Base-by-base conservation (phyloP, 495 filamentous ascomycete genomes). In the Pyrenula aspistea region DNA sequence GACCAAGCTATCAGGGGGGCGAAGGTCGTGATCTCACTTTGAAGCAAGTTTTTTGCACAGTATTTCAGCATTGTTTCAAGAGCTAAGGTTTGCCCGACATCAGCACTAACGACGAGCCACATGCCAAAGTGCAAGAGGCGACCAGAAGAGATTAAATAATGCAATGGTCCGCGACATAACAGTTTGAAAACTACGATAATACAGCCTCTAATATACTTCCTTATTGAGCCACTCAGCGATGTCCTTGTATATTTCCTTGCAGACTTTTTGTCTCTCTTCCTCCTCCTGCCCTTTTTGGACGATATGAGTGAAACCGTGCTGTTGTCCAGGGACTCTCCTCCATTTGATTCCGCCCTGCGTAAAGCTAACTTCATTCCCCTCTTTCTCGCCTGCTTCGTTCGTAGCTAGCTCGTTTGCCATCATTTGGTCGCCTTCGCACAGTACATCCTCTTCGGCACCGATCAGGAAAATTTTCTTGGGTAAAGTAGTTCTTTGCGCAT, bases 291-390 rank as follows among this genome's bases (percentile, higher is more conserved):
- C 22, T 19, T 52, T 24, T 52, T 52, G 4, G 10, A 42, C 22
- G 50, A 52, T 20, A 52, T 52, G 50, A 52, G 50, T 52, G 19
- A 52, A 52, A 10, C 50, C 50, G 19, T 52, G 50, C 50, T 52
- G 50, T 8, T 21, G 19, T 4, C 22, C 50, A 10, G 20, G 19
- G 8, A 52, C 50, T 20, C 20, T 52, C 19, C 19, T 20, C 50
- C 50, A 52, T 24, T 52, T 52, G n/a, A 52, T 52, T 20, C 50
- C 50, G 8, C 22, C 50, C 50, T 24, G 8, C 10, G 8, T 24
- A 20, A 20, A 52, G 22, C n/a, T 21, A 8, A 10, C 50, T 20
- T 8, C 50, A 20, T 24, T 20, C 20, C 50, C 50, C 20, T 21
- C 8, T 52, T 52, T 24, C 22, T 20, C 19, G 22, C 22, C 50